phyloP scores from a whole-genome alignment of 2,329 filamentous ascomycete genomes.

The Purpureocillium lavendulum region DNA sequence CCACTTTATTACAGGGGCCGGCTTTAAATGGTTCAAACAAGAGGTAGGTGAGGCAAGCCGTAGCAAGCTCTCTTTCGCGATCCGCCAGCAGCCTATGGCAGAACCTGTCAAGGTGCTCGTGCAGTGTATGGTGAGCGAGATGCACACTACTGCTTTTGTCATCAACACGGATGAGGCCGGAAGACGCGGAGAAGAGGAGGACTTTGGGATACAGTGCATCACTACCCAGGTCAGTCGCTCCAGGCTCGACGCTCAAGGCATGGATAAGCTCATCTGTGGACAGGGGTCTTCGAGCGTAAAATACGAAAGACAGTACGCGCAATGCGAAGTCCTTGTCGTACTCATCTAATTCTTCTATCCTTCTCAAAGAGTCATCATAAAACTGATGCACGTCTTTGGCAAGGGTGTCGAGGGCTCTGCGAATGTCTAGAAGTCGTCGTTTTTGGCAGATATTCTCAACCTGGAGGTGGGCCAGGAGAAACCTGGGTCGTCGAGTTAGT shows the following conservation, averaged over 20 bases:
- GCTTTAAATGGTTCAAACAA: slow-evolving; percentile 4
- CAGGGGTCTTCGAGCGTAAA: slow-evolving; percentile 6
- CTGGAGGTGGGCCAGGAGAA: slow-evolving; percentile 6
- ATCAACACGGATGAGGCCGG: slow-evolving; percentile 5
- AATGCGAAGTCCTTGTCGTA: slow-evolving; percentile 3
- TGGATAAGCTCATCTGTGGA: slow-evolving; percentile 8
- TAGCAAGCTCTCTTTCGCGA: slow-evolving; percentile 3
- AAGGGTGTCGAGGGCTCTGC: slow-evolving; percentile 3
- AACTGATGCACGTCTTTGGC: slow-evolving; percentile 6
- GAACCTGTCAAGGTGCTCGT: slow-evolving; percentile 6
- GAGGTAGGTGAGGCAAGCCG: slow-evolving; percentile 6
- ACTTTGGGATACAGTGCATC: slow-evolving; percentile 4
- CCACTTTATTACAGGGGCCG: slow-evolving; percentile 3
- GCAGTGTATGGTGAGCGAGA: slow-evolving; percentile 6
- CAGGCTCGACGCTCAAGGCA: slow-evolving; percentile 6
- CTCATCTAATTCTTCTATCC: slow-evolving; percentile 5
- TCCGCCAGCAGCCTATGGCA: slow-evolving; percentile 1
- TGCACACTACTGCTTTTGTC: slow-evolving; percentile 2
- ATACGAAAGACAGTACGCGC: slow-evolving; percentile 4
- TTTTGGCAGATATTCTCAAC: slow-evolving; percentile 6
- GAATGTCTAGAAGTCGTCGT: slow-evolving; percentile 4
- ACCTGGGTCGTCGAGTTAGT: slow-evolving; percentile 1
- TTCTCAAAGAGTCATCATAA: slow-evolving; percentile 5
- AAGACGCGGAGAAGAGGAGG: slow-evolving; percentile 5
- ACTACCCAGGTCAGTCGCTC: slow-evolving; percentile 3